Base-by-base conservation (phyloP, 2,329 filamentous ascomycete genomes). In the Pseudogymnoascus sp. region DNA sequence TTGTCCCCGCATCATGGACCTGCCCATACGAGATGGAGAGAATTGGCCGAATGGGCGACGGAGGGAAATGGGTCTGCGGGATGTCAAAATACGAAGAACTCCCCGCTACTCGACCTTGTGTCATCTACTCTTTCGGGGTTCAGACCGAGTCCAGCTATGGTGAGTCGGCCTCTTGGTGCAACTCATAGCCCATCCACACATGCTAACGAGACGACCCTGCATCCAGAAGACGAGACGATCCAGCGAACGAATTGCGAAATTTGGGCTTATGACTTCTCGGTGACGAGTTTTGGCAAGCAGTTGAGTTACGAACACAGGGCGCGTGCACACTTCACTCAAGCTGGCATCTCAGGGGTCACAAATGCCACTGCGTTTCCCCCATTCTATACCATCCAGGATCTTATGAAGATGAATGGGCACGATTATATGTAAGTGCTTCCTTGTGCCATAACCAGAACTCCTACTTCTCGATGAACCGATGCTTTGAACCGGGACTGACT, bases 11-110 rank as follows among this genome's bases (percentile, higher is more conserved):
- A 1, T 71, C 74, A 1, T 78, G 75, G 67, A 72, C 71, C 57
- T 78, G 76, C 67, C 77, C 77, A 3, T 72, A 76, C 62, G 76
- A 77, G 33, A 70, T 78, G 15, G 74, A 77, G 64, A 72, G 77
- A 6, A 68, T 78, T 2, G 76, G 76, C 2, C 68, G 71, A 4
- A 66, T 76, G 4, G 76, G 76, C 31, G 76, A 78, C 40, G 76
- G 77, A n/a, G 77, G 77, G 21, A 78, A 78, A 66, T 77, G 75
- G 74, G 72, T 78, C 13, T 78, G 76, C 67, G 76, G 76, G 38
- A 76, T 77, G 73, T 73, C 71, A 6, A 67, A 70, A n/a, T 76
- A 74, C 64, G 74, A 75, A 65, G 67, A 67, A 11, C 66, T 69
- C 53, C 59, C 35, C 4, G 66, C 67, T 11, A 64, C 61, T 23